phyloP scores from a whole-genome alignment of 306 rosid genomes.

The Pyrus communis region DNA sequence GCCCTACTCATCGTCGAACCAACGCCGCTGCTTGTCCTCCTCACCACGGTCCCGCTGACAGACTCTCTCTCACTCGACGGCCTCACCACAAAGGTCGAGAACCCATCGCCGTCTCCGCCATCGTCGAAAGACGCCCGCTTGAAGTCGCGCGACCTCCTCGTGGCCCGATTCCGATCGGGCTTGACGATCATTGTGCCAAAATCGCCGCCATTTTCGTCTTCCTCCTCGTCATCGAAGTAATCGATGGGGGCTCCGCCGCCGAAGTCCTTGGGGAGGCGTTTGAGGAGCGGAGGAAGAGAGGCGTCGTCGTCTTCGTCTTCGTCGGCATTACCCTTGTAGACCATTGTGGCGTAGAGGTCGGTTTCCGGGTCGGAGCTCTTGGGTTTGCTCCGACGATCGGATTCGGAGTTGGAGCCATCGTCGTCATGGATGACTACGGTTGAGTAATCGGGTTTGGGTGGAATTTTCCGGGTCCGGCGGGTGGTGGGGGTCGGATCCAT shows the following conservation, averaged over 20 bases:
- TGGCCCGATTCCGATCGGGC: constrained; percentile 37
- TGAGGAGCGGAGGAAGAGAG: constrained; percentile 88
- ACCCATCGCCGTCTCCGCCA: constrained; percentile 39
- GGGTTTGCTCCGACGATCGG: constrained; percentile 20
- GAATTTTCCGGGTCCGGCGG: constrained; percentile 36
- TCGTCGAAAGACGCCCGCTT: constrained; percentile 22
- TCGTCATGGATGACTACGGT: constrained; percentile 68
- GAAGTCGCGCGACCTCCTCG: constrained; percentile 32
- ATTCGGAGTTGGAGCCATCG: constrained; percentile 26
- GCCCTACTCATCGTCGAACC: constrained; percentile 75
- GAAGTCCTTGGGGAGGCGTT: constrained; percentile 88
- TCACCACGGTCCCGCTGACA: constrained; percentile 56
- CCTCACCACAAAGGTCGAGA: constrained; percentile 70
- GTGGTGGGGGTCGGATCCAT: constrained; percentile 59
- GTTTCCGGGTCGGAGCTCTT: constrained; percentile 21
- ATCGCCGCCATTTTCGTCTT: constrained; percentile 35
- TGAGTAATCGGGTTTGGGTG: constrained; percentile 59
- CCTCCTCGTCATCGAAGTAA: constrained; percentile 56
- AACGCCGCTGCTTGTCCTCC: constrained; percentile 30
- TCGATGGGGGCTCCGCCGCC: constrained; percentile 86
- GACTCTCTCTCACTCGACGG: constrained; percentile 55
- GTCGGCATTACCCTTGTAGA: constrained; percentile 51
- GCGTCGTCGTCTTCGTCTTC: constrained; percentile 63
- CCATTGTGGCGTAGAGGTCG: constrained; percentile 71
- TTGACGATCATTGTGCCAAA: constrained; percentile 76